Percentiles rank a stretch among this genome's conserved stretches.
phyloP scores from a whole-genome alignment of 192 early-diverging fungal genomes.

The Funneliformis geosporum region DNA sequence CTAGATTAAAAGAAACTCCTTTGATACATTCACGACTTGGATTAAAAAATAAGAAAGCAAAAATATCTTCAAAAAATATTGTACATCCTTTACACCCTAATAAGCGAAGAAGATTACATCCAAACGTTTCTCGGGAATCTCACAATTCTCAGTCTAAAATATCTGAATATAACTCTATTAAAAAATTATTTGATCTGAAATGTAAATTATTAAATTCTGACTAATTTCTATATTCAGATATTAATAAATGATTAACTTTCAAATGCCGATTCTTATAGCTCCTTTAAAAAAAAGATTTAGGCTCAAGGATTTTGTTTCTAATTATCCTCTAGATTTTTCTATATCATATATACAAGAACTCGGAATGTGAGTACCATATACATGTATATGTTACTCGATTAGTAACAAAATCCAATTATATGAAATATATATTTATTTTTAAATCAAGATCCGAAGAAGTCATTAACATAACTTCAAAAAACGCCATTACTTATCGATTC shows the following conservation, averaged over 20 bases:
- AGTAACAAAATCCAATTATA: neutral
- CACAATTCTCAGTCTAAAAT: neutral
- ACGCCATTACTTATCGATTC: slow-evolving; percentile 35
- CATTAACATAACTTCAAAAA: slow-evolving; percentile 35
- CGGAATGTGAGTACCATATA: slow-evolving; percentile 6
- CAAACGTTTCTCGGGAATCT: neutral
- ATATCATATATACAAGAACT: neutral
- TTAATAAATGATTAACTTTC: neutral
- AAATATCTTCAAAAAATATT: neutral
- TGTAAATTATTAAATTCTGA: neutral
- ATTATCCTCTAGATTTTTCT: neutral
- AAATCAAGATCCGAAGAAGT: slow-evolving; percentile 35
- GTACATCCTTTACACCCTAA: neutral
- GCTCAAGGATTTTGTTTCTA: slow-evolving; percentile 10
- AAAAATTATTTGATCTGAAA: slow-evolving; percentile 7
- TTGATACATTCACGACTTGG: neutral
- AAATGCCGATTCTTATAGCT: neutral
- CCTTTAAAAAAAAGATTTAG: neutral
- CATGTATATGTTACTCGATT: neutral
- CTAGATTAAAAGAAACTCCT: neutral
- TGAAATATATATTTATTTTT: neutral
- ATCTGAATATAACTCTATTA: neutral
- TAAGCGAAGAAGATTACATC: neutral
- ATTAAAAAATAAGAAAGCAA: neutral
- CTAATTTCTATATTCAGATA: neutral